Evolutionary conservation across 2,329 filamentous ascomycete genomes (phyloP).

Genomic region (Pezizomycotina sp.): DNA sequence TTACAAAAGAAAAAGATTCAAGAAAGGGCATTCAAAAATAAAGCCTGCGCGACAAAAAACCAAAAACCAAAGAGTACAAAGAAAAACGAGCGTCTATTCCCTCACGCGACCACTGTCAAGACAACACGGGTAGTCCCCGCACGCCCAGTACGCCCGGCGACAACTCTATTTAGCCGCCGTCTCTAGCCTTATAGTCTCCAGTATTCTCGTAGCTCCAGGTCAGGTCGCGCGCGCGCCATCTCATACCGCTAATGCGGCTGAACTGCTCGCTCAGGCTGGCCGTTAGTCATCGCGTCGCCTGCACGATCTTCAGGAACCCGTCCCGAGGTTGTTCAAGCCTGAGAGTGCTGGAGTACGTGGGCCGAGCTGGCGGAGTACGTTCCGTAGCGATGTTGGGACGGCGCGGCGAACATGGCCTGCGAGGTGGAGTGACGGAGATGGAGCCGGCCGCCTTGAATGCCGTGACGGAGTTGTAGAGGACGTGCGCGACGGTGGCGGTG

Average conservation of each 20-base stretch:
- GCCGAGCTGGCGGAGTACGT: constrained; percentile 45
- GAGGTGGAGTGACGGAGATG: constrained; percentile 48
- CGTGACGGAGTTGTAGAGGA: constrained; percentile 59
- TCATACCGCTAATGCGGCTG: constrained; percentile 34
- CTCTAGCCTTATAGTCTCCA: too few relatives aligned
- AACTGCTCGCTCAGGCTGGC: constrained; percentile 55
- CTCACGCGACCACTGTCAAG: too few relatives aligned
- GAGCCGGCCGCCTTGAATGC: constrained; percentile 49
- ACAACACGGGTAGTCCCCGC: too few relatives aligned
- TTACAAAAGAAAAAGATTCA: too few relatives aligned
- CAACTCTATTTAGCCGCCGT: too few relatives aligned
- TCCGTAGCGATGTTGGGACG: too few relatives aligned
- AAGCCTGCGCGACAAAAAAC: too few relatives aligned
- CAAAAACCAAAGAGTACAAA: too few relatives aligned
- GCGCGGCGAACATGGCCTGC: too few relatives aligned
- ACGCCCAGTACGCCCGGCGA: too few relatives aligned
- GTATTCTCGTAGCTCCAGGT: constrained; percentile 63
- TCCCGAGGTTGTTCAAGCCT: constrained; percentile 49
- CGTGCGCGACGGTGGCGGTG: constrained; percentile 62
- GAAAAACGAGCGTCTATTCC: too few relatives aligned
- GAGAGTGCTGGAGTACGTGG: constrained; percentile 41
- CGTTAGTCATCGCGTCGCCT: constrained; percentile 39
- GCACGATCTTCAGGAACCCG: constrained; percentile 36
- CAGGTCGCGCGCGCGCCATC: constrained; percentile 41
- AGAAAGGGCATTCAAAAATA: too few relatives aligned